Conservation (phyloP, 176 grass and related monocot genomes). For the Eleusine indica region DNA sequence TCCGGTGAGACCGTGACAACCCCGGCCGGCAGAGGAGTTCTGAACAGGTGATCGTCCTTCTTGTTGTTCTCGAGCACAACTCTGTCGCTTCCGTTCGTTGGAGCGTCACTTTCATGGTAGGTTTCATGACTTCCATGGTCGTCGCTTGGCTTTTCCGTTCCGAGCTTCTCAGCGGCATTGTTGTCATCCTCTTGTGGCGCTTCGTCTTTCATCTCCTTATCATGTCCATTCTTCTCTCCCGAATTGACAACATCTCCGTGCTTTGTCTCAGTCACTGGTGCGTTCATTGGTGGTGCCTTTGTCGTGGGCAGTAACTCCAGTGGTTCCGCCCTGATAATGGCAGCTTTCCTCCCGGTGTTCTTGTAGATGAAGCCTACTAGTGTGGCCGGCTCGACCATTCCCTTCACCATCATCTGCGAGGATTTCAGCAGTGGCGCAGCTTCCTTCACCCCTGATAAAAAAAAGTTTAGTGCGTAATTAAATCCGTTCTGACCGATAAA, state of each 20-base stretch:
- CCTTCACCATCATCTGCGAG: constrained; percentile 50
- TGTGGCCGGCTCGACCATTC: constrained; percentile 44
- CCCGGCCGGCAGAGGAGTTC: not conserved
- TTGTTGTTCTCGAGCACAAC: not conserved
- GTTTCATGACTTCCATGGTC: not conserved
- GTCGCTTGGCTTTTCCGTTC: not conserved
- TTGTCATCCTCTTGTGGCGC: not conserved
- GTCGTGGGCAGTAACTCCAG: not conserved
- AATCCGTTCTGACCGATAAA: too few species aligned
- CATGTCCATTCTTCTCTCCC: not conserved
- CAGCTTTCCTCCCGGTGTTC: constrained; percentile 43
- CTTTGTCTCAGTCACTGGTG: not conserved
- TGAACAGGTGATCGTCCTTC: constrained; percentile 18
- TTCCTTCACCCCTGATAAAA: constrained; percentile 52
- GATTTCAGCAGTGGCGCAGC: constrained; percentile 43
- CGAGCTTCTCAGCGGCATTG: not conserved
- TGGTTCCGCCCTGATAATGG: constrained; percentile 43
- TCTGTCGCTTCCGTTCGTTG: not conserved
- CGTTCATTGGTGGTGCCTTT: not conserved
- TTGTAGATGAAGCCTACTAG: constrained; percentile 51
- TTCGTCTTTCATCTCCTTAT: not conserved
- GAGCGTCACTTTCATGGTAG: not conserved
- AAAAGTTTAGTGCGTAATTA: not conserved
- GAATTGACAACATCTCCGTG: not conserved
- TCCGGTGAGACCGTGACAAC: constrained; percentile 24